These are phyloP conservation scores for Debaryomyces sp. DNA, from an alignment of 1,139 yeast genomes.

Conservation along the genomic window DNA sequence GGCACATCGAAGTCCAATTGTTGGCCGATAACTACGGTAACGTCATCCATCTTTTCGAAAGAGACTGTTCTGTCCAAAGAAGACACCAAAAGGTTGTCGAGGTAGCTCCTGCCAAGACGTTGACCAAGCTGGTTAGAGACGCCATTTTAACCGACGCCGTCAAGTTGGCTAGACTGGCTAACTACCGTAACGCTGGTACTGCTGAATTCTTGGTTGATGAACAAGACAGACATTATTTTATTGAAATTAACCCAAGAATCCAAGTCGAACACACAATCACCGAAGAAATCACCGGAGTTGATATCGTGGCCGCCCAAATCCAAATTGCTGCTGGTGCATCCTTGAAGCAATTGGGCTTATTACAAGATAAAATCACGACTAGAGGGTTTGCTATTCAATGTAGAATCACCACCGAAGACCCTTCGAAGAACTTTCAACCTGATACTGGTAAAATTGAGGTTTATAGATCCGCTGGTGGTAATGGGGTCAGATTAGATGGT, in stretches of 20 bases:
- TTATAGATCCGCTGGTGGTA: slow-evolving; percentile 98
- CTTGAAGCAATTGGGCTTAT: slow-evolving; percentile 82
- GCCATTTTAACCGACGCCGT: slow-evolving; percentile 95
- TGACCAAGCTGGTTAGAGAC: slow-evolving; percentile 81
- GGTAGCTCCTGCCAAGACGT: slow-evolving; percentile 96
- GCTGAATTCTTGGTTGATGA: slow-evolving; percentile 96
- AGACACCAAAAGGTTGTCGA: slow-evolving; percentile 99
- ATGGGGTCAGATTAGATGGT: slow-evolving; percentile 98
- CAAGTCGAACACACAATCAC: slow-evolving; percentile 99
- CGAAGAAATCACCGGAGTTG: slow-evolving; percentile 98
- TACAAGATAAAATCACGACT: slow-evolving; percentile 92
- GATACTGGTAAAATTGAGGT: slow-evolving; percentile 99
- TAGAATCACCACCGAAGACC: slow-evolving; percentile 99
- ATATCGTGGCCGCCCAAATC: slow-evolving; percentile 96
- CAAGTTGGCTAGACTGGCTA: slow-evolving; percentile 81
- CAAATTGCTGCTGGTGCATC: slow-evolving; percentile 99
- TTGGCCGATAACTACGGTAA: slow-evolving; percentile 94
- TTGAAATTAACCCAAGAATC: slow-evolving; percentile 98
- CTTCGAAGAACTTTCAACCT: slow-evolving; percentile 94
- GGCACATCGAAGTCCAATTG: slow-evolving; percentile 96
- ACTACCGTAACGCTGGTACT: slow-evolving; percentile 97
- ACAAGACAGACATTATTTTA: slow-evolving; percentile 94
- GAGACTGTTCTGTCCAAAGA: slow-evolving; percentile 99
- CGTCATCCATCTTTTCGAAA: slow-evolving; percentile 92
- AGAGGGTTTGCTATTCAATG: slow-evolving; percentile 99